Percentiles rank a stretch among this genome's conserved stretches.
These are phyloP conservation scores for Paramecium caudatum DNA, from an alignment of 73 alveolate genomes.

Conservation along the genomic window DNA sequence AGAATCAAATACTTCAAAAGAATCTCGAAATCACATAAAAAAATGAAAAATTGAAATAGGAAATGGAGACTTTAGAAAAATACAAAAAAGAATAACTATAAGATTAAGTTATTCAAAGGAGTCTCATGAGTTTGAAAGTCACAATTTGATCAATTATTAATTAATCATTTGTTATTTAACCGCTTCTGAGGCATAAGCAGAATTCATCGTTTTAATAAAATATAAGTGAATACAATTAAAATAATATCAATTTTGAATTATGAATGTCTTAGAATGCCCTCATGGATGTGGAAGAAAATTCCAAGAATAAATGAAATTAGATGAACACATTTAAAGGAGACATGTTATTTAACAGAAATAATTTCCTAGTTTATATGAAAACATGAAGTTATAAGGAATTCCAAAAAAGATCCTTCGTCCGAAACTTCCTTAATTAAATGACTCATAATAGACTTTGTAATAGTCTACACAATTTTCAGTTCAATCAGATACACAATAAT, in stretches of 20 bases:
- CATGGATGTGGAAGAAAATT: slow-evolving; percentile 34
- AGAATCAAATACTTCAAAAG: neutral
- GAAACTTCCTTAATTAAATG: neutral
- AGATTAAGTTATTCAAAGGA: neutral
- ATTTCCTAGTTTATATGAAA: neutral
- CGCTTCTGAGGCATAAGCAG: too few species aligned
- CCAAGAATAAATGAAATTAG: neutral
- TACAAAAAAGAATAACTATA: neutral
- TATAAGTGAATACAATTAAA: too few species aligned
- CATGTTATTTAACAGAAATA: neutral
- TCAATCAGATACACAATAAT: neutral
- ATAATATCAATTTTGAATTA: neutral
- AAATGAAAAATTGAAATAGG: slow-evolving; percentile 7
- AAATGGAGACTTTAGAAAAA: neutral
- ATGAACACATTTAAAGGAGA: slow-evolving; percentile 2
- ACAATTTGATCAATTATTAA: too few species aligned
- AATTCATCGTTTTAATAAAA: too few species aligned
- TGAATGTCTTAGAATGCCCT: slow-evolving; percentile 4
- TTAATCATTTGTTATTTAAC: too few species aligned
- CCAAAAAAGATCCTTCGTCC: neutral
- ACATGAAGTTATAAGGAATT: neutral
- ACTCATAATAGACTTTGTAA: neutral
- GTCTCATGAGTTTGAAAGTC: neutral
- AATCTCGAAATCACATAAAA: slow-evolving; percentile 6
- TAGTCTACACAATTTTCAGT: neutral